Conservation (phyloP, 176 grass and related monocot species). For the Saccharum officinarum region DNA sequence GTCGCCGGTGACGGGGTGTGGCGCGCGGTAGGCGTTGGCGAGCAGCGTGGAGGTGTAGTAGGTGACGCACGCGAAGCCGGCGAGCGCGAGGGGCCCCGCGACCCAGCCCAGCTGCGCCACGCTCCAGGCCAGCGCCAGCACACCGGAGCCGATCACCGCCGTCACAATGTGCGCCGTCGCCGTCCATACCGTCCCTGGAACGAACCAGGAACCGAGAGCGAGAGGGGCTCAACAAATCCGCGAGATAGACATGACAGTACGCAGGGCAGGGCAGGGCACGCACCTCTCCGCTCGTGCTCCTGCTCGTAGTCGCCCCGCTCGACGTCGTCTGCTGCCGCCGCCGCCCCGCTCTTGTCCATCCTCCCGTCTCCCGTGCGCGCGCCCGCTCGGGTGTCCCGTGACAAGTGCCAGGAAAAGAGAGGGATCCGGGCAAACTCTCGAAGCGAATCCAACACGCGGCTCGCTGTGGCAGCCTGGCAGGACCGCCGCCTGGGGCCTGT, state of each 20-base stretch:
- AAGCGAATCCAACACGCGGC: neutral
- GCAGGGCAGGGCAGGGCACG: neutral
- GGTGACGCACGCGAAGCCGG: constrained; percentile 73
- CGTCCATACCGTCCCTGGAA: constrained; percentile 76
- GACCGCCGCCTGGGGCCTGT: neutral
- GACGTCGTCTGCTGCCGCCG: constrained; percentile 42
- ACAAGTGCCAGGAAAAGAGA: neutral
- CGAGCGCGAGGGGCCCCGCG: constrained; percentile 66
- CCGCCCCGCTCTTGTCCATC: constrained; percentile 53
- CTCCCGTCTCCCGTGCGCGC: neutral
- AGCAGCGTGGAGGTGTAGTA: constrained; percentile 88
- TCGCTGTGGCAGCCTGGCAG: neutral
- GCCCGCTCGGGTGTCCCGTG: constrained; percentile 30
- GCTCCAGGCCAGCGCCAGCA: constrained; percentile 90
- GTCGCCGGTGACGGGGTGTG: constrained; percentile 64
- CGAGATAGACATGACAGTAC: neutral
- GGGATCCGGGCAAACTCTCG: neutral
- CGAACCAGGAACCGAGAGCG: neutral
- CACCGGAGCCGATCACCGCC: constrained; percentile 96
- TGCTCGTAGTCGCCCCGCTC: constrained; percentile 60
- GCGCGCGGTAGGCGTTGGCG: constrained; percentile 78
- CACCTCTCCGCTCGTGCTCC: constrained; percentile 69
- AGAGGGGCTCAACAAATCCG: neutral
- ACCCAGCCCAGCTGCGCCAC: constrained; percentile 91
- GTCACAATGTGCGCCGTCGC: constrained; percentile 89